phyloP scores from a whole-genome alignment of 31 red algal species.

The Bonnemaisonia californica region DNA sequence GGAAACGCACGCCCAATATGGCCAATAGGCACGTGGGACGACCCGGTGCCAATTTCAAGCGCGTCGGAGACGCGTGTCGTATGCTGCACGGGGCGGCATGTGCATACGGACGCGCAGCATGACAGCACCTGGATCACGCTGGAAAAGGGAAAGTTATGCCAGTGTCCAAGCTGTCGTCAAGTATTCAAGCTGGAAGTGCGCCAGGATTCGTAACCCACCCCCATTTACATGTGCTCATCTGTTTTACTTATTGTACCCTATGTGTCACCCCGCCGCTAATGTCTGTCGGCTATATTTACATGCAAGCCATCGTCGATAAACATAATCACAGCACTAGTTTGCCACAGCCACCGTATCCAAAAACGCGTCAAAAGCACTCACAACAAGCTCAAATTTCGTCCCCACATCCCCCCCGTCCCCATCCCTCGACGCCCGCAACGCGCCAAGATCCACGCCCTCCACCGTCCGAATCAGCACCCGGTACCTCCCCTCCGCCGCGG shows the following conservation, averaged over 20 bases:
- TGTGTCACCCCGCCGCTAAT: no score
- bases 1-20: not conserved
- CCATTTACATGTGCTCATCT: no score
- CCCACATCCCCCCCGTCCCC: not conserved
- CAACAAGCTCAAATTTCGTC: not conserved
- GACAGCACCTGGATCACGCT: conserved; percentile 12
- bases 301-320: no score
- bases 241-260: no score
- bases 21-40: conserved; percentile 18
- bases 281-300: no score
- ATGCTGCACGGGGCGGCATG: conserved; percentile 16
- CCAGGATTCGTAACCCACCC: not conserved
- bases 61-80: conserved; percentile 10
- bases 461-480: not conserved
- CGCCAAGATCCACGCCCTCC: conserved; percentile 3
- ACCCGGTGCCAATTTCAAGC: conserved; percentile 15
- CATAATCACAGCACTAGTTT: no score
- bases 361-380: conserved; percentile 7
- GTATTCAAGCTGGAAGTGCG: conserved; percentile 11
- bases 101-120: not conserved
- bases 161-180: conserved; percentile 8
- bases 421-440: not conserved
- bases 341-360: not conserved
- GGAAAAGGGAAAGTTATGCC: conserved; percentile 12
- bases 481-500: not conserved